phyloP scores from a whole-genome alignment of 106 monocot genomes.

The Dendrobium chrysotoxum region DNA sequence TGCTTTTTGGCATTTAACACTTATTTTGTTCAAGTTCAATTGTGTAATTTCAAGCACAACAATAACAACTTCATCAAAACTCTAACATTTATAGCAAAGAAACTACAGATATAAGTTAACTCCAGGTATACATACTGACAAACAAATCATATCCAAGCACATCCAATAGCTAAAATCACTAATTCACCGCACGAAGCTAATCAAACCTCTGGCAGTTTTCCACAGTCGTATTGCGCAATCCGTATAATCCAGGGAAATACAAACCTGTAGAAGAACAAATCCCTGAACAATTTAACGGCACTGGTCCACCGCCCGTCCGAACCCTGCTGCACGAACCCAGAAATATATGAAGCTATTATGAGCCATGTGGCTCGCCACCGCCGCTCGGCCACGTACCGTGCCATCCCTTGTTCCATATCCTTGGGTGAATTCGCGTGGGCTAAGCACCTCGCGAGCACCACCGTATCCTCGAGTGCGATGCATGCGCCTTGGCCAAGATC shows the following conservation, averaged over 20 bases:
- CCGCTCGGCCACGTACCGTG: neutral
- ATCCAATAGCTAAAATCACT: too few species aligned
- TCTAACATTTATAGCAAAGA: too few species aligned
- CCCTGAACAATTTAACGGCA: conserved; percentile 18
- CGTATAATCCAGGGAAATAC: conserved; percentile 12
- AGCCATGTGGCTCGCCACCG: conserved; percentile 24
- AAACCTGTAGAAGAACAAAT: conserved; percentile 27
- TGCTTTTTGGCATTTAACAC: too few species aligned
- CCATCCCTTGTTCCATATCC: neutral
- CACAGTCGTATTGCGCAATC: conserved; percentile 21
- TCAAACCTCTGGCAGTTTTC: conserved; percentile 9
- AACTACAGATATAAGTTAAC: too few species aligned
- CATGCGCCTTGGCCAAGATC: conserved; percentile 38
- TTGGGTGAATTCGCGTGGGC: neutral
- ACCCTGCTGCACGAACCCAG: conserved; percentile 35
- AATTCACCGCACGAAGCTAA: too few species aligned
- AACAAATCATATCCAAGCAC: too few species aligned
- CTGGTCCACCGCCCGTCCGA: conserved; percentile 11
- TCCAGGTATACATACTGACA: too few species aligned
- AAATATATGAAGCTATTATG: conserved; percentile 22
- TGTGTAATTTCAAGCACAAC: too few species aligned
- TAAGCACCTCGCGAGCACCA: conserved; percentile 33
- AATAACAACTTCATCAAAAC: too few species aligned
- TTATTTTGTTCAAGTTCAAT: too few species aligned
- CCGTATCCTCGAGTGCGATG: conserved; percentile 36